Percentiles rank a stretch among this genome's conserved stretches.
Conservation (phyloP, 2,329 filamentous ascomycete species). For the Microascus cirrosus region DNA sequence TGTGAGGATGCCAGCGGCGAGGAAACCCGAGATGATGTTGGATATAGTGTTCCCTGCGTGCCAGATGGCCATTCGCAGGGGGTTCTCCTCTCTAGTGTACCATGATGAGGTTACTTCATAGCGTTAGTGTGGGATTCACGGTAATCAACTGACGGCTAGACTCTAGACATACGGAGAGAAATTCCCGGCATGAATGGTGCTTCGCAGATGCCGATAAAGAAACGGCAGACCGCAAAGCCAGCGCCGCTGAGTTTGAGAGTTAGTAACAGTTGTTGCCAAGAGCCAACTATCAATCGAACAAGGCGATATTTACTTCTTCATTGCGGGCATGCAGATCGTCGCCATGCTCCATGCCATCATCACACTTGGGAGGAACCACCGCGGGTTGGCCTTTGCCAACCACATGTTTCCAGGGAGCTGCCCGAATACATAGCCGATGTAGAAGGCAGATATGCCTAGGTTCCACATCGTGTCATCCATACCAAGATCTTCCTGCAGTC, state of each 20-base stretch:
- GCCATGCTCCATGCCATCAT: conserved; percentile 28
- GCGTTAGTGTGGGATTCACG: not conserved
- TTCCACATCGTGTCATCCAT: conserved; percentile 22
- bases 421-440: conserved; percentile 29
- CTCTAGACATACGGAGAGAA: conserved; percentile 20
- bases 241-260: conserved; percentile 7
- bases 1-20: conserved; percentile 28
- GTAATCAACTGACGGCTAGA: not conserved
- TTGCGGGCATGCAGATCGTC: conserved; percentile 27
- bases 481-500: conserved; percentile 20
- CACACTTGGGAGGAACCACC: conserved; percentile 22
- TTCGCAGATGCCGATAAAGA: conserved; percentile 17
- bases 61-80: conserved; percentile 27
- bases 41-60: conserved; percentile 30
- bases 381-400: conserved; percentile 24
- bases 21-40: conserved; percentile 29
- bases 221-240: conserved; percentile 13
- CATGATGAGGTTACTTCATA: conserved; percentile 24
- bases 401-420: conserved; percentile 32
- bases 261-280: not conserved
- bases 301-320: conserved; percentile 15
- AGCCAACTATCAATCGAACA: not conserved
- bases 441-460: conserved; percentile 27
- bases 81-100: conserved; percentile 30
- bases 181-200: conserved; percentile 33